Conservation (phyloP, 2,329 filamentous ascomycete genomes). For the Calycina herbarum region DNA sequence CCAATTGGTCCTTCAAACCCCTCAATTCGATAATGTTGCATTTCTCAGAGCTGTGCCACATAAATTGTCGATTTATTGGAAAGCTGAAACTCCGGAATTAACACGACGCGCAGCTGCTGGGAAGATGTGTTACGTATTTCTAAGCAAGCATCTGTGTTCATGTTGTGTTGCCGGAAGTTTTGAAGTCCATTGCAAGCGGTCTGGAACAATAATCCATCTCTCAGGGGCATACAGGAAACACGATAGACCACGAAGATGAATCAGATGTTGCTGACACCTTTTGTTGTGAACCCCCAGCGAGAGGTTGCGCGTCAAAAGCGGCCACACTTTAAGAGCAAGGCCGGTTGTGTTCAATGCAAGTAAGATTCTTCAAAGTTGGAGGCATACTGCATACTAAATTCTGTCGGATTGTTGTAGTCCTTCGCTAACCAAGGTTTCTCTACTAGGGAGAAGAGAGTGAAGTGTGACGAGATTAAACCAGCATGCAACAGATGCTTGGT, state of each 20-base stretch:
- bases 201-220: not conserved
- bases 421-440: not conserved
- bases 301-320: not conserved
- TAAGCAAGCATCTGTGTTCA: not conserved
- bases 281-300: not conserved
- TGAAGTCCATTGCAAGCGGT: not conserved
- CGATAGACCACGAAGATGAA: not conserved
- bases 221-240: not conserved
- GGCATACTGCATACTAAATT: not conserved
- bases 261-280: not conserved
- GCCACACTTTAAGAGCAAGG: not conserved
- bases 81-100: not conserved
- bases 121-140: not conserved
- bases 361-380: not conserved
- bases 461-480: not conserved
- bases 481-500: not conserved
- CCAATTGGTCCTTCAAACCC: too few species aligned
- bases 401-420: not conserved
- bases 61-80: not conserved
- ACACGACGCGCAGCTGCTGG: too few species aligned
- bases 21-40: not conserved
- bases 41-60: not conserved
- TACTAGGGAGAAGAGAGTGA: not conserved
- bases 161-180: not conserved
- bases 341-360: not conserved